Base-by-base conservation (phyloP, 257 asterid species). In the Echites panduratus region DNA sequence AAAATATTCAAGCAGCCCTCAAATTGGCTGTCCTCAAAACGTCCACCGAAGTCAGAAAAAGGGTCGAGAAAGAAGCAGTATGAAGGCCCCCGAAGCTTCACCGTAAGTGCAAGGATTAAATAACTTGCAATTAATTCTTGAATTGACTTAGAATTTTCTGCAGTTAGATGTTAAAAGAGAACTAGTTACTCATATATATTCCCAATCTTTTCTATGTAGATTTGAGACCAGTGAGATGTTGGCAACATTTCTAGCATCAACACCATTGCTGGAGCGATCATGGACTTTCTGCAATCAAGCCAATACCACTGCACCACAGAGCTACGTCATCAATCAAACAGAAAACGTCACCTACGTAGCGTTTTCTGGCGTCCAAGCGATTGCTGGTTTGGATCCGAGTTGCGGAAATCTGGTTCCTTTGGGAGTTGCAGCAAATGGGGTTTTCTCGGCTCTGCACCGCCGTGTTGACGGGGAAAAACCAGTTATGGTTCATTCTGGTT, bases 141-240 rank as follows among this genome's bases (percentile, higher is more conserved):
- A 27, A 12, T 59, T 59, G 69, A 64, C 69, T 64, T 64, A 38
- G 69, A 64, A 64, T 64, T 64, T 20, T 64, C 26, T 4, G 59
- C 47, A 35, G 8, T 32, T 63, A 3, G 11, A 38, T 0, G 16
- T 19, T 40, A 7, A 6, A 52, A 53, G 38, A 32, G 38, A 32
- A 3, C 3, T 32, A 64, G 4, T 38, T 38, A 17, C 48, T 63
- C 26, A 32, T 24, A 64, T 24, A 64, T 17, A 17, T 64, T 12
- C 40, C 49, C 47, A 40, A 64, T 20, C 26, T 63, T 63, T 38
- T 20, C 13, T 32, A 35, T 4, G 8, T 48, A 92, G 97, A 87
- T 92, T 89, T 49, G 97, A 92, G 88, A 82, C 96, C 4, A 90
- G 96, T 76, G 98, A 92, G 75, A 92, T 85, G 89, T 74, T 92